These are phyloP conservation scores for Capsicum chinense DNA, from an alignment of 257 asterid species.

Conservation along the genomic window DNA sequence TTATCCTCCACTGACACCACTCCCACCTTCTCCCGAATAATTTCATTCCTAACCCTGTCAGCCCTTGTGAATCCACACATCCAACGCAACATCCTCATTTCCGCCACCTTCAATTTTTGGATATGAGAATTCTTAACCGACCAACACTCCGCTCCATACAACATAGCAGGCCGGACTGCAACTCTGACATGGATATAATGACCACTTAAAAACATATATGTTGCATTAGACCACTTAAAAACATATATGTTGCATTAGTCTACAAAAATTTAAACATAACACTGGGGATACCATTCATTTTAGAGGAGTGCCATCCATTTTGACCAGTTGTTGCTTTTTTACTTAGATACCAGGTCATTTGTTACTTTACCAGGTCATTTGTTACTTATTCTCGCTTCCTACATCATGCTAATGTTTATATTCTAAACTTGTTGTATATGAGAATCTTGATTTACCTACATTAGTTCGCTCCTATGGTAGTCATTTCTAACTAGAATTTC, in stretches of 20 bases:
- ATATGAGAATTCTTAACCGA: too few species aligned
- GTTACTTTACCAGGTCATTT: background rate
- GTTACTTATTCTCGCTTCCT: background rate
- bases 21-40: too few species aligned
- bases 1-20: too few species aligned
- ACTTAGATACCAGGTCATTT: background rate
- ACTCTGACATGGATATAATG: background rate
- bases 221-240: background rate
- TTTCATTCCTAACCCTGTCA: too few species aligned
- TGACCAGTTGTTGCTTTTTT: background rate
- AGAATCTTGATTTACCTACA: constrained; percentile 1
- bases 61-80: too few species aligned
- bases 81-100: too few species aligned
- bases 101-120: too few species aligned
- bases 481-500: constrained; percentile 30
- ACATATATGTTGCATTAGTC: background rate
- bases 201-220: background rate
- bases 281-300: background rate
- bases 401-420: background rate
- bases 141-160: too few species aligned
- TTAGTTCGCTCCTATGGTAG: background rate
- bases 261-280: background rate
- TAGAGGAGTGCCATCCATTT: background rate
- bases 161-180: too few species aligned
- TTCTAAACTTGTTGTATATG: constrained; percentile 10